Percentiles rank a stretch among this genome's conserved stretches.
These are phyloP conservation scores for Populus tremula DNA, from an alignment of 345 rosid species.

Conservation along the genomic window DNA sequence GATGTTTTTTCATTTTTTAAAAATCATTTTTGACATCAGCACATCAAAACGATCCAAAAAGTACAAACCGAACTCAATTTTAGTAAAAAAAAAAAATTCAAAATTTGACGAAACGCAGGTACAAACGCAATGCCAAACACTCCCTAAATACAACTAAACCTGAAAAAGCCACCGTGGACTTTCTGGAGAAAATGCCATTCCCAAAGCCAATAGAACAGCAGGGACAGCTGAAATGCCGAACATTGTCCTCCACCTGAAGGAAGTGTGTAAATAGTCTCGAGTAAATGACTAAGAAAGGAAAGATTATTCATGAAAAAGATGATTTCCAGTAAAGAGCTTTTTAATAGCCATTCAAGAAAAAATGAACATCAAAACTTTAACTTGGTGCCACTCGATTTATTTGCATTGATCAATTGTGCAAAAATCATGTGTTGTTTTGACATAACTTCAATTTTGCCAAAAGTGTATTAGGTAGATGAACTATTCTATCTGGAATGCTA, in stretches of 20 bases:
- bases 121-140: no score
- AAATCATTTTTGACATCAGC: no score
- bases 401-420: background rate
- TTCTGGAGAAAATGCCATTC: slow-evolving; percentile 93
- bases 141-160: slow-evolving; percentile 46
- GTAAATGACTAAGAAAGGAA: background rate
- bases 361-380: background rate
- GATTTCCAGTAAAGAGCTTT: background rate
- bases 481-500: background rate
- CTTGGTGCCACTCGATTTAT: background rate
- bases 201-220: slow-evolving; percentile 76
- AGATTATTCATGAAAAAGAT: background rate
- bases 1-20: no score
- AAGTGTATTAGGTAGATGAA: background rate
- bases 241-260: slow-evolving; percentile 97
- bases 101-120: no score
- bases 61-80: no score
- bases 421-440: background rate
- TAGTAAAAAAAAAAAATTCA: no score
- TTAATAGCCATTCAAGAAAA: background rate
- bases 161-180: slow-evolving; percentile 99
- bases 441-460: background rate
- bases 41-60: no score
- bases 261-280: slow-evolving; percentile 7
- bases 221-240: slow-evolving; percentile 81